These are phyloP conservation scores for Hyphodiscus hymeniophilus DNA, from an alignment of 495 filamentous ascomycete genomes.

Conservation along the genomic window DNA sequence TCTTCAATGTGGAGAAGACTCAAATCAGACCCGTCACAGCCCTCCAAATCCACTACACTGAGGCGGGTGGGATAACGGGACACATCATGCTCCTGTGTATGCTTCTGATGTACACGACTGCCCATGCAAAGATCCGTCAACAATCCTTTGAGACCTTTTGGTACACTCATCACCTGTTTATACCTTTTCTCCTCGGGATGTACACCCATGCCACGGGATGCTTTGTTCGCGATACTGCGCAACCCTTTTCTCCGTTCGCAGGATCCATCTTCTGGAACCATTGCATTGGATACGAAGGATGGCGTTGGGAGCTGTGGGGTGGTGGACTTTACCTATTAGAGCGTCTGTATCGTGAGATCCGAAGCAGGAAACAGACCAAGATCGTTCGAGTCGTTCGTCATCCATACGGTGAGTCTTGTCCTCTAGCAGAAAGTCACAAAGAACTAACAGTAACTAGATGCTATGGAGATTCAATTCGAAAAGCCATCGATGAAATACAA, in stretches of 20 bases:
- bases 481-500: slow-evolving; percentile 98
- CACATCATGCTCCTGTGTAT: slow-evolving; percentile 99
- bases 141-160: slow-evolving; percentile 98
- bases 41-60: slow-evolving; percentile 86
- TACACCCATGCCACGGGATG: slow-evolving; percentile 96
- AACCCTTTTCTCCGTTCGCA: slow-evolving; percentile 76
- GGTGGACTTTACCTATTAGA: slow-evolving; percentile 80
- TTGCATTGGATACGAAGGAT: slow-evolving; percentile 92
- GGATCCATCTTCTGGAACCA: slow-evolving; percentile 78
- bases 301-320: slow-evolving; percentile 93
- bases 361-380: slow-evolving; percentile 69
- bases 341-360: slow-evolving; percentile 86
- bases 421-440: no score
- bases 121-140: slow-evolving; percentile 87
- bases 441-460: slow-evolving; percentile 50
- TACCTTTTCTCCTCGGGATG: slow-evolving; percentile 86
- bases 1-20: slow-evolving; percentile 87
- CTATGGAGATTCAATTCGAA: slow-evolving; percentile 93
- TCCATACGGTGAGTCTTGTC: slow-evolving; percentile 69
- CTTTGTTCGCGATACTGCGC: slow-evolving; percentile 74
- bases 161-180: slow-evolving; percentile 97
- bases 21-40: slow-evolving; percentile 76
- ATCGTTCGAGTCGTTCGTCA: slow-evolving; percentile 93
- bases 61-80: slow-evolving; percentile 87
- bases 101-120: slow-evolving; percentile 96